Conservation (phyloP, 495 filamentous ascomycete species). For the Hypoxylon intermedium region DNA sequence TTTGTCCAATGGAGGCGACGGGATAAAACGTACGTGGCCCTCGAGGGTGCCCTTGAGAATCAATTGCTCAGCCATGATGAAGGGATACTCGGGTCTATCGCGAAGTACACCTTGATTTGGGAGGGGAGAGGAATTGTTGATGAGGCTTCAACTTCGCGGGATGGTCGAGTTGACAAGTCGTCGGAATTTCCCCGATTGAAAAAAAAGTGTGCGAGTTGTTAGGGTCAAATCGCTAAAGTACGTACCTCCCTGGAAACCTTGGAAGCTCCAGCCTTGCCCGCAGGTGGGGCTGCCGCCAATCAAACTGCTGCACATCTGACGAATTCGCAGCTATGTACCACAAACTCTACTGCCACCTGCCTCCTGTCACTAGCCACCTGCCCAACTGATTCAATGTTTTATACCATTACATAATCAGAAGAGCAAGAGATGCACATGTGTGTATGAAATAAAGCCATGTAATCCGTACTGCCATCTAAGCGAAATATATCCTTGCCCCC, state of each 20-base stretch:
- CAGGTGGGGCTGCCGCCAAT: slow-evolving; percentile 30
- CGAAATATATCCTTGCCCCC: no score
- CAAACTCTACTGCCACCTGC: no score
- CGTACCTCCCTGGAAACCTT: no score
- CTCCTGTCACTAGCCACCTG: no score
- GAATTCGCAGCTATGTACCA: no score
- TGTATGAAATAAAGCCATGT: no score
- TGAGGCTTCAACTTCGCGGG: no score
- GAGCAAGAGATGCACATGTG: no score
- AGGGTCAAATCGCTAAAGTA: slow-evolving; percentile 41
- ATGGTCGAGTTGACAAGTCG: slow-evolving; percentile 16
- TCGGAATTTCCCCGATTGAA: slow-evolving; percentile 23
- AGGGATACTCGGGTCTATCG: slow-evolving; percentile 40
- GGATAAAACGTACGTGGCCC: slow-evolving; percentile 72
- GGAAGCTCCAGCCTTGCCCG: slow-evolving; percentile 14
- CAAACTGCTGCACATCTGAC: neutral
- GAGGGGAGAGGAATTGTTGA: slow-evolving; percentile 27
- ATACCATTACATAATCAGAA: no score
- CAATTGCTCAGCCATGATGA: slow-evolving; percentile 87
- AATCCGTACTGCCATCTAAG: no score
- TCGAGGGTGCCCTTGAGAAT: slow-evolving; percentile 97
- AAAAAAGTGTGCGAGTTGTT: slow-evolving; percentile 39
- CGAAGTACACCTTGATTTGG: slow-evolving; percentile 34
- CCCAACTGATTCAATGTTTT: no score
- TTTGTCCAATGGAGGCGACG: neutral